A percentile compares a stretch with the other conserved stretches of the same genome.
These are phyloP conservation scores for Aspergillus niger DNA, from an alignment of 2,329 filamentous ascomycete genomes.

Conservation along the genomic window DNA sequence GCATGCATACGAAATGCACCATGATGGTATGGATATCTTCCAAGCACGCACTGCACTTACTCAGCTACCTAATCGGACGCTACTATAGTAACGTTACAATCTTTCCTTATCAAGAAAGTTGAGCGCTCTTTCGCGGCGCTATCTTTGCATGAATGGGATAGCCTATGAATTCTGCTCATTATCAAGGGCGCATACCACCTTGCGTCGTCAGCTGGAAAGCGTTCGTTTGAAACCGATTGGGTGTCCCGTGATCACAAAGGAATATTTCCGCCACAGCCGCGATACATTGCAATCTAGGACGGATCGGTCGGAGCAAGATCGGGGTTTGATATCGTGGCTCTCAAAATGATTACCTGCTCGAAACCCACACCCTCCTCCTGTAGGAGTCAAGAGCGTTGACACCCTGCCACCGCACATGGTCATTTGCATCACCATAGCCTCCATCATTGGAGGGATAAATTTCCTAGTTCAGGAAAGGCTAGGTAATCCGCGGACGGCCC, in stretches of 20 bases:
- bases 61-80: not conserved
- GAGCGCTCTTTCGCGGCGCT: not conserved
- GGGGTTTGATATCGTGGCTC: not conserved
- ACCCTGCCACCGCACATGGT: slow-evolving; percentile 4
- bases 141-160: not conserved
- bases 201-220: slow-evolving; percentile 16
- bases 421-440: slow-evolving; percentile 10
- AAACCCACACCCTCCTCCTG: slow-evolving; percentile 3
- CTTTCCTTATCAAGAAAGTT: slow-evolving; percentile 1
- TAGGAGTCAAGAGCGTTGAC: not conserved
- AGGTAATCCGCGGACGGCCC: slow-evolving; percentile 4
- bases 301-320: slow-evolving; percentile 9
- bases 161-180: not conserved
- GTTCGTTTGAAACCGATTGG: not conserved
- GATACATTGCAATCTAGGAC: slow-evolving; percentile 12
- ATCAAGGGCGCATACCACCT: slow-evolving; percentile 5
- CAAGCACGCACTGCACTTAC: not conserved
- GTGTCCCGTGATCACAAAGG: slow-evolving; percentile 1
- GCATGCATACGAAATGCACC: slow-evolving; percentile 4
- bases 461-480: slow-evolving; percentile 14
- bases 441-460: slow-evolving; percentile 16
- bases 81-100: not conserved
- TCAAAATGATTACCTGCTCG: slow-evolving; percentile 3
- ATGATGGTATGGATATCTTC: not conserved
- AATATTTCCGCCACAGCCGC: slow-evolving; percentile 23